Evolutionary conservation across 805 yeast genomes (phyloP).

Genomic region (Candida oleophila): DNA sequence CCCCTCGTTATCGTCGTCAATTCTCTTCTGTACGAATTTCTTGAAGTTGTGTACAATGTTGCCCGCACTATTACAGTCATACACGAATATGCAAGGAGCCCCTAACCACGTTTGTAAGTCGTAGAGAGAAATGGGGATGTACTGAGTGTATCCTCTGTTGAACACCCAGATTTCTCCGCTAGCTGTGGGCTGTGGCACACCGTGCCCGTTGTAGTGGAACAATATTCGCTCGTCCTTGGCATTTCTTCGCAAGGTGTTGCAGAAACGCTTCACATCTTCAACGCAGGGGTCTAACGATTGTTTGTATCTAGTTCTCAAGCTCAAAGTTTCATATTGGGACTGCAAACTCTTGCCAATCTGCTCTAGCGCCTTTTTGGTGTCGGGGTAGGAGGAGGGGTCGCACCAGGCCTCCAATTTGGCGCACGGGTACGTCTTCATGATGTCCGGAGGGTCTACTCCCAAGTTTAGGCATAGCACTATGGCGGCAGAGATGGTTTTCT

Average conservation of each 20-base stretch:
- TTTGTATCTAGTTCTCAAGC: constrained; percentile 84
- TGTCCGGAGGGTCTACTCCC: constrained; percentile 97
- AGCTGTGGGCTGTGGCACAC: constrained; percentile 95
- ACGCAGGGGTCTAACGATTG: constrained; percentile 92
- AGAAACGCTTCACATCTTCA: constrained; percentile 89
- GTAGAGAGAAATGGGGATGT: constrained; percentile 92
- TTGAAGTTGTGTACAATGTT: constrained; percentile 87
- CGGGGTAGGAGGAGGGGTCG: constrained; percentile 79
- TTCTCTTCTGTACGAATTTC: constrained; percentile 83
- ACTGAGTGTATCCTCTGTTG: constrained; percentile 95
- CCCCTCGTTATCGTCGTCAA: constrained; percentile 77
- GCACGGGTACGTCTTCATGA: constrained; percentile 87
- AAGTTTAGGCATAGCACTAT: constrained; percentile 84
- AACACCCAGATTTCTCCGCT: constrained; percentile 98
- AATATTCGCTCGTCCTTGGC: constrained; percentile 92
- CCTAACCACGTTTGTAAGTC: constrained; percentile 97
- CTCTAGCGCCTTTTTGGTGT: constrained; percentile 87
- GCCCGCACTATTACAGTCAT: constrained; percentile 94
- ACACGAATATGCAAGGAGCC: constrained; percentile 93
- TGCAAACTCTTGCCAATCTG: constrained; percentile 87
- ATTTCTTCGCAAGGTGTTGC: constrained; percentile 81
- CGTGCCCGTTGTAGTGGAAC: constrained; percentile 97
- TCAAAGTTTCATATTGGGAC: constrained; percentile 83
- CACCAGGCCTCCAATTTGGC: constrained; percentile 93
- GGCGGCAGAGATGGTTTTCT: constrained; percentile 91